These are phyloP conservation scores for Leccinum fallax DNA, from an alignment of 1,284 basidiomycete genomes.

Conservation along the genomic window DNA sequence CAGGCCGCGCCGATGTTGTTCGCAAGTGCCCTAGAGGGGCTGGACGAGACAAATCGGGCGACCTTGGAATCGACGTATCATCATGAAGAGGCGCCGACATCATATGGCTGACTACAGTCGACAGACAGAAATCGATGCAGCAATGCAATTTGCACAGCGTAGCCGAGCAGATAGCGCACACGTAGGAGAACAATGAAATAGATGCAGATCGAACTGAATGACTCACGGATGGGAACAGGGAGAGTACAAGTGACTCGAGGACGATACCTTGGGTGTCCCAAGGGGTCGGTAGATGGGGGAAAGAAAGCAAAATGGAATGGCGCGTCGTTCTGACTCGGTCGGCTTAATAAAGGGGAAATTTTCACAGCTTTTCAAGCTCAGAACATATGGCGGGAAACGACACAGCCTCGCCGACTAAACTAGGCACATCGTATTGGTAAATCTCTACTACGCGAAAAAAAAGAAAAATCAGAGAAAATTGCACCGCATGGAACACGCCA, in stretches of 20 bases:
- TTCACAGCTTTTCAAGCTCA: conserved; percentile 50
- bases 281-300: conserved; percentile 27
- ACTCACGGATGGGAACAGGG: conserved; percentile 29
- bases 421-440: conserved; percentile 1
- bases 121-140: conserved; percentile 31
- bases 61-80: conserved; percentile 25
- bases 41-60: conserved; percentile 39
- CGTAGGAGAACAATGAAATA: conserved; percentile 36
- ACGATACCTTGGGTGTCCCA: conserved; percentile 29
- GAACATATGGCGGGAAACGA: conserved; percentile 23
- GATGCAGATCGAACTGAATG: conserved; percentile 28
- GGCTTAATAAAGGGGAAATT: conserved; percentile 38
- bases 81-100: conserved; percentile 12
- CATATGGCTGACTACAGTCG: conserved; percentile 30
- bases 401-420: not conserved
- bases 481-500: not conserved
- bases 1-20: conserved; percentile 33
- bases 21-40: conserved; percentile 27
- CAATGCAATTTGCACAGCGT: conserved; percentile 19
- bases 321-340: conserved; percentile 39
- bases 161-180: conserved; percentile 27
- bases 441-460: not conserved
- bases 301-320: conserved; percentile 18
- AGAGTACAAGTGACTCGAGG: conserved; percentile 28
- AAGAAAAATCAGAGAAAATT: not conserved